Conservation (phyloP, 495 filamentous ascomycete species). For the Trichoderma erinaceum region DNA sequence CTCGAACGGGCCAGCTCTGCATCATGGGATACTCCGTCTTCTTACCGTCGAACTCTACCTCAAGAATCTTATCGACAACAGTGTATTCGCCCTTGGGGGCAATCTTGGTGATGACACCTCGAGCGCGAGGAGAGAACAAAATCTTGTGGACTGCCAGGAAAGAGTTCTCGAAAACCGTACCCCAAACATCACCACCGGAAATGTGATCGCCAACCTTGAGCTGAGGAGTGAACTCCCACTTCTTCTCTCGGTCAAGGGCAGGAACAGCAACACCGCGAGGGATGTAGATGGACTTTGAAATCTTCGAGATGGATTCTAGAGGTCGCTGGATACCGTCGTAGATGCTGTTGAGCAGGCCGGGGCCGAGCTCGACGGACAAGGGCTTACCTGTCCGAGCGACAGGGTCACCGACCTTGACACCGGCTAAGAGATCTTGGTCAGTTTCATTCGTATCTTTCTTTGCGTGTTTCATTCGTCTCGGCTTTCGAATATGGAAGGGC, state of each 20-base stretch:
- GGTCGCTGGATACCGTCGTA: constrained; percentile 99
- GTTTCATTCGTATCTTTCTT: constrained; percentile 11
- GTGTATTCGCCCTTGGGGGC: constrained; percentile 86
- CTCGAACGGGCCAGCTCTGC: constrained; percentile 99
- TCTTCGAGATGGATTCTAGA: constrained; percentile 71
- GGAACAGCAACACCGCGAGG: constrained; percentile 90
- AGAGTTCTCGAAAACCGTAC: constrained; percentile 91
- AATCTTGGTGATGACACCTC: constrained; percentile 87
- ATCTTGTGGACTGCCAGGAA: constrained; percentile 93
- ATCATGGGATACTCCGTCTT: constrained; percentile 93
- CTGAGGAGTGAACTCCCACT: constrained; percentile 91
- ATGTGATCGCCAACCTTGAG: constrained; percentile 95
- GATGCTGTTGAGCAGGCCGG: constrained; percentile 97
- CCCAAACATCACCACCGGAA: constrained; percentile 91
- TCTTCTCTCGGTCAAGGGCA: constrained; percentile 76
- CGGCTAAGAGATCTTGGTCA: constrained; percentile 49
- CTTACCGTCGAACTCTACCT: constrained; percentile 94
- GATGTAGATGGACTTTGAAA: constrained; percentile 87
- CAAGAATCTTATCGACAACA: constrained; percentile 88
- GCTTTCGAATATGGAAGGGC: background rate
- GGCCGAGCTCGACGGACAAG: constrained; percentile 92
- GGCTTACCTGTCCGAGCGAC: constrained; percentile 88
- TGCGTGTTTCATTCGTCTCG: background rate
- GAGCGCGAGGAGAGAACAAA: constrained; percentile 81
- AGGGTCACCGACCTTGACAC: constrained; percentile 92